A percentile compares a stretch with the other conserved stretches of the same genome.
phyloP scores from a whole-genome alignment of 768 basidiomycete species.

The Hydnum rufescens region DNA sequence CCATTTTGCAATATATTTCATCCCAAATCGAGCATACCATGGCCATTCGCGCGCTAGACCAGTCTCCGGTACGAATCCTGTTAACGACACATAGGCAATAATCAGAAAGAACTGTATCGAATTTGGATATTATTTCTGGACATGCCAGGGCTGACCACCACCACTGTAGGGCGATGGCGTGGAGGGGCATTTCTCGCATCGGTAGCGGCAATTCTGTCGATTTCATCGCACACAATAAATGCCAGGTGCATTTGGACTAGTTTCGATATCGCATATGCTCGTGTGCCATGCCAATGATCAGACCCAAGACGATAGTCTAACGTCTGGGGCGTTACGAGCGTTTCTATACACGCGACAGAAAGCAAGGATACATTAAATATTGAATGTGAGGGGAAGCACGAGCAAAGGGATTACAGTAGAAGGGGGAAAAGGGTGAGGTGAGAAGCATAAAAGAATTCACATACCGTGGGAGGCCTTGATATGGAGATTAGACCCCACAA shows the following conservation, averaged over 20 bases:
- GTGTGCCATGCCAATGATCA: background rate
- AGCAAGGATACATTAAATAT: background rate
- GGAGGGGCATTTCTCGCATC: background rate
- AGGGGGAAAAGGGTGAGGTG: no score
- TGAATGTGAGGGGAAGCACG: no score
- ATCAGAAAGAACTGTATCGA: background rate
- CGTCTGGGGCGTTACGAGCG: background rate
- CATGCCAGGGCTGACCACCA: conserved; percentile 9
- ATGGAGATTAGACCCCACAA: conserved; percentile 8
- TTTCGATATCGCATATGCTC: conserved; percentile 6
- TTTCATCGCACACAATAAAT: conserved; percentile 5
- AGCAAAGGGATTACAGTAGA: no score
- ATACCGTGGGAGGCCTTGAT: conserved; percentile 6
- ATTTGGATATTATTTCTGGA: background rate
- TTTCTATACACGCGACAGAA: background rate
- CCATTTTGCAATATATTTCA: conserved; percentile 7
- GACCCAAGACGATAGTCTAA: background rate
- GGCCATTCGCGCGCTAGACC: conserved; percentile 8
- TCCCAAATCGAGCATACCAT: background rate
- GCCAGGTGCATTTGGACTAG: conserved; percentile 9
- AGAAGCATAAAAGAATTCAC: no score
- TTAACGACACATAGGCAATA: background rate
- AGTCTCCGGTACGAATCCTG: conserved; percentile 13
- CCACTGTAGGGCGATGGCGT: background rate
- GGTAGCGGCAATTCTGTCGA: background rate